These are phyloP conservation scores for Diaporthe vaccinii DNA, from an alignment of 2,329 filamentous ascomycete species.

Conservation along the genomic window DNA sequence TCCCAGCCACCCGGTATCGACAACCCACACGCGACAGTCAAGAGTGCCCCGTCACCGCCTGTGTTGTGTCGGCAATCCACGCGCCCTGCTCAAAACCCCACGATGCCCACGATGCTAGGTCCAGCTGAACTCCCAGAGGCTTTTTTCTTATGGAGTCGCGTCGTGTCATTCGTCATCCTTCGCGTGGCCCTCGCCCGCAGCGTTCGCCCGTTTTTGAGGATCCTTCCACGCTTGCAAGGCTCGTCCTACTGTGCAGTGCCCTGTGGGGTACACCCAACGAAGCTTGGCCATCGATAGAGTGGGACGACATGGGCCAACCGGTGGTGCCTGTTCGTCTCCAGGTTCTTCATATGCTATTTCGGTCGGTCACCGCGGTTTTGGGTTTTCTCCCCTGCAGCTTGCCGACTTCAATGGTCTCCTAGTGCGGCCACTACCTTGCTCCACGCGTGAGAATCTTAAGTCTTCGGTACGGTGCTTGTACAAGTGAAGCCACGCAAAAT, in stretches of 20 bases:
- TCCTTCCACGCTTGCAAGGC: slow-evolving; percentile 21
- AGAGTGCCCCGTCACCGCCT: slow-evolving; percentile 33
- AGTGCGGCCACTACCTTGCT: not conserved
- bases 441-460: not conserved
- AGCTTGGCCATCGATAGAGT: slow-evolving; percentile 27
- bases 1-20: slow-evolving; percentile 34
- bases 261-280: slow-evolving; percentile 31
- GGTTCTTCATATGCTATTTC: slow-evolving; percentile 23
- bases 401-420: slow-evolving; percentile 4
- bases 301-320: slow-evolving; percentile 22
- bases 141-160: not conserved
- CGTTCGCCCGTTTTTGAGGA: slow-evolving; percentile 16
- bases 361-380: slow-evolving; percentile 34
- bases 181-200: slow-evolving; percentile 14
- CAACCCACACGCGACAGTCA: slow-evolving; percentile 22
- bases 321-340: slow-evolving; percentile 26
- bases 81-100: slow-evolving; percentile 16
- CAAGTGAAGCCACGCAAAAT: not conserved
- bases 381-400: slow-evolving; percentile 27
- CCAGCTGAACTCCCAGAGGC: slow-evolving; percentile 13
- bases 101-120: slow-evolving; percentile 24
- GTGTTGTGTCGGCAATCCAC: slow-evolving; percentile 30
- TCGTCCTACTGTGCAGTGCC: slow-evolving; percentile 1
- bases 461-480: not conserved
- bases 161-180: slow-evolving; percentile 31